A percentile compares a stretch with the other conserved stretches of the same genome.
Conservation (phyloP, 1,284 basidiomycete genomes). For the Ceraceosorus bombacis region DNA sequence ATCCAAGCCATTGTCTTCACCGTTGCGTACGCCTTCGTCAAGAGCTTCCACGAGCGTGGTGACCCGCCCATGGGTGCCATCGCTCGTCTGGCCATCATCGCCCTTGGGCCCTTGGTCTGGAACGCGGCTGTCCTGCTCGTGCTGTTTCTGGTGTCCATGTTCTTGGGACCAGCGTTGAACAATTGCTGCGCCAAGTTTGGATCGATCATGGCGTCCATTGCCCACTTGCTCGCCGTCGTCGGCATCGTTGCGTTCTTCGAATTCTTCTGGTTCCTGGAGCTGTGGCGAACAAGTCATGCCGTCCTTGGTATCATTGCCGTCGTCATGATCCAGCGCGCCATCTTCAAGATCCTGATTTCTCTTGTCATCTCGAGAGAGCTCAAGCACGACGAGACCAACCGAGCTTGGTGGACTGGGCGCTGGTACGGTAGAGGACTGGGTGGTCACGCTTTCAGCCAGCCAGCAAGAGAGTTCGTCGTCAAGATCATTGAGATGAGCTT, state of each 20-base stretch:
- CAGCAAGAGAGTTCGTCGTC: constrained; percentile 46
- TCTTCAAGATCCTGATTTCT: constrained; percentile 48
- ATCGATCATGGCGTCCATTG: constrained; percentile 46
- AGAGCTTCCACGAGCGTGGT: constrained; percentile 39
- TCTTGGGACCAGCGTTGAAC: constrained; percentile 85
- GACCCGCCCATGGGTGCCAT: constrained; percentile 59
- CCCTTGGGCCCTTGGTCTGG: constrained; percentile 89
- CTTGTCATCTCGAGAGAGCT: constrained; percentile 46
- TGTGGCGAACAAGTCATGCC: constrained; percentile 84
- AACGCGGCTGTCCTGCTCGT: constrained; percentile 80
- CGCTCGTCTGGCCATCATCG: constrained; percentile 83
- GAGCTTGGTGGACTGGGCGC: constrained; percentile 48
- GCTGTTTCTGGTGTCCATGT: constrained; percentile 80
- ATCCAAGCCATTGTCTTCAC: constrained; percentile 44
- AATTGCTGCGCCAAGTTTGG: constrained; percentile 52
- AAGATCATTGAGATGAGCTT: constrained; percentile 48
- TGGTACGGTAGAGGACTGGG: constrained; percentile 48
- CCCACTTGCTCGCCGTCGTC: constrained; percentile 43
- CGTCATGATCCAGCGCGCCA: constrained; percentile 47
- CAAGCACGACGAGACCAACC: constrained; percentile 49
- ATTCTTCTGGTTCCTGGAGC: constrained; percentile 80
- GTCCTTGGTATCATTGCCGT: constrained; percentile 52
- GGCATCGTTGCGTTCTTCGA: constrained; percentile 40
- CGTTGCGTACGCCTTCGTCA: constrained; percentile 48
- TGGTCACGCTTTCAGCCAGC: constrained; percentile 47